These are phyloP conservation scores for Nidularia pulvinata DNA, from an alignment of 768 basidiomycete genomes.

Conservation along the genomic window DNA sequence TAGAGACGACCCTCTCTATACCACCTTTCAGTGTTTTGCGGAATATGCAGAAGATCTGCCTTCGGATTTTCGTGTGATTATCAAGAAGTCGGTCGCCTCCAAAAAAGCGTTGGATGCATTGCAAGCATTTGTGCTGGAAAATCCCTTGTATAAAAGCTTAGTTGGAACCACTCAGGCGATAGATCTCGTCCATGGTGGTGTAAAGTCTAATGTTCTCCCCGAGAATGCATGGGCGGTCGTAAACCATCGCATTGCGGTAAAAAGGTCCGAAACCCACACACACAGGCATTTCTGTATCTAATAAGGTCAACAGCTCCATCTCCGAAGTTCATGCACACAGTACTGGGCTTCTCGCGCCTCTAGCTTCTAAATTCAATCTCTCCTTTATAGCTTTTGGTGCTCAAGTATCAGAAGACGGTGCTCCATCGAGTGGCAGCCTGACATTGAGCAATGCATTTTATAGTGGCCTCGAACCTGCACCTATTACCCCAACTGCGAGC, in stretches of 20 bases:
- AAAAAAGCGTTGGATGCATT: constrained; percentile 51
- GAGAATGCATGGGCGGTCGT: constrained; percentile 69
- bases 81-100: constrained; percentile 44
- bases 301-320: constrained; percentile 31
- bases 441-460: constrained; percentile 49
- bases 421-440: constrained; percentile 40
- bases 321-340: constrained; percentile 43
- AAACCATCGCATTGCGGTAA: constrained; percentile 69
- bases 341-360: constrained; percentile 36
- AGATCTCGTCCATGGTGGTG: constrained; percentile 67
- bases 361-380: constrained; percentile 55
- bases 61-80: constrained; percentile 39
- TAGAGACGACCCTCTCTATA: constrained; percentile 58
- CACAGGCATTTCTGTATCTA: background rate
- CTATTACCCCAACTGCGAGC: constrained; percentile 50
- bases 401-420: constrained; percentile 26
- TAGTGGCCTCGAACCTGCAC: constrained; percentile 64
- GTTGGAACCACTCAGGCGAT: constrained; percentile 78
- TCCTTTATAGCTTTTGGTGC: constrained; percentile 58
- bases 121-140: constrained; percentile 40
- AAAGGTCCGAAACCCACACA: constrained; percentile 36
- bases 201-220: constrained; percentile 81
- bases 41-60: constrained; percentile 60
- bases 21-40: constrained; percentile 64
- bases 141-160: constrained; percentile 39